Conservation (phyloP, 1,284 basidiomycete genomes). For the Ceratobasidium theobromae region DNA sequence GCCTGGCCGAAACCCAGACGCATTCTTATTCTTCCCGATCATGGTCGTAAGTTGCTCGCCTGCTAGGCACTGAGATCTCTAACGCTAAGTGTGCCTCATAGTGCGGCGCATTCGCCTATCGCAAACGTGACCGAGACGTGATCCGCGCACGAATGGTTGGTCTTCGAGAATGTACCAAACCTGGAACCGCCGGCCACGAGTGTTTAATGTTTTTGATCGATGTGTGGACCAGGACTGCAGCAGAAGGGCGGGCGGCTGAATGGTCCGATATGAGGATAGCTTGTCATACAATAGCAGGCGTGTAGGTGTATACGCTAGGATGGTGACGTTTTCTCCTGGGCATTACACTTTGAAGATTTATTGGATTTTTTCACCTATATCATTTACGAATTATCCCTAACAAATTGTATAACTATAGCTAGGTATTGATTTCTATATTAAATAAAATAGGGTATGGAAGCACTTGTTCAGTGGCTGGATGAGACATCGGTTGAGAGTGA, state of each 20-base stretch:
- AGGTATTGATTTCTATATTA: too few species aligned
- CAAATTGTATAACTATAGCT: too few species aligned
- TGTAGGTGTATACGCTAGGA: too few species aligned
- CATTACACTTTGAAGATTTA: too few species aligned
- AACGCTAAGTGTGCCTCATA: not conserved
- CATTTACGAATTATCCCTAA: too few species aligned
- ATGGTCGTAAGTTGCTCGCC: not conserved
- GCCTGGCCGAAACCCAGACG: conserved; percentile 3
- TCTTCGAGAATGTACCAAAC: not conserved
- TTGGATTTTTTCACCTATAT: too few species aligned
- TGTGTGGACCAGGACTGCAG: not conserved
- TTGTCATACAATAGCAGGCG: not conserved
- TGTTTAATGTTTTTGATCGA: not conserved
- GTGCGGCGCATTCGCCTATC: not conserved
- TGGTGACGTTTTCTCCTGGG: too few species aligned
- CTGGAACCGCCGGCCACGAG: not conserved
- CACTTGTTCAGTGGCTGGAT: too few species aligned
- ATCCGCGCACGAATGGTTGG: not conserved
- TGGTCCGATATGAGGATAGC: not conserved
- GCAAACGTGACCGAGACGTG: not conserved
- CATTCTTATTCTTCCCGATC: not conserved
- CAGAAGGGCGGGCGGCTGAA: not conserved
- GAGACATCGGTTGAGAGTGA: too few species aligned
- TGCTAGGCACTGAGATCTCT: not conserved
- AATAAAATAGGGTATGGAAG: too few species aligned